Percentiles rank a stretch among this genome's conserved stretches.
phyloP scores from a whole-genome alignment of 768 basidiomycete genomes.

The Rhizopogon vinicolor region DNA sequence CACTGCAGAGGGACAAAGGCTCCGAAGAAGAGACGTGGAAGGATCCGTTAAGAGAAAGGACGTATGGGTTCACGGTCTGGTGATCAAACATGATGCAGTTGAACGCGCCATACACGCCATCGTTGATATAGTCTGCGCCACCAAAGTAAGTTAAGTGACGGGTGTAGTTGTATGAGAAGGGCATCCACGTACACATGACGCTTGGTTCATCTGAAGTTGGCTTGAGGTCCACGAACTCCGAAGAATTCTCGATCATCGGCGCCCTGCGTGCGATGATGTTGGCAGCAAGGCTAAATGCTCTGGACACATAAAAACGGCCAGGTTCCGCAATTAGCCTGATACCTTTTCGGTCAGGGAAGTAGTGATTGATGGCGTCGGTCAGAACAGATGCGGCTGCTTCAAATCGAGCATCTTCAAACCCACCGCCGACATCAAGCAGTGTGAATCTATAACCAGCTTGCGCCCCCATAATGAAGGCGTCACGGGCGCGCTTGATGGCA shows the following conservation, averaged over 20 bases:
- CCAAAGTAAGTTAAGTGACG: background rate
- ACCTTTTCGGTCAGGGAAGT: conserved; percentile 70
- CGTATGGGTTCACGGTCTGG: conserved; percentile 82
- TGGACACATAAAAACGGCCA: conserved; percentile 89
- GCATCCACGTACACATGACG: conserved; percentile 82
- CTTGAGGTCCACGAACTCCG: conserved; percentile 17
- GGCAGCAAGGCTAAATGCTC: conserved; percentile 87
- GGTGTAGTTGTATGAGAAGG: conserved; percentile 10
- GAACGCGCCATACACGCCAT: conserved; percentile 96
- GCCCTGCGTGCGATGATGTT: conserved; percentile 90
- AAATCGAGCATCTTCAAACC: conserved; percentile 88
- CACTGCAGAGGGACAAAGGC: conserved; percentile 52
- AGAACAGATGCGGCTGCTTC: conserved; percentile 74
- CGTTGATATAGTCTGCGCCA: conserved; percentile 91
- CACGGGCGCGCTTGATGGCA: conserved; percentile 77
- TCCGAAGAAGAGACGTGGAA: conserved; percentile 40
- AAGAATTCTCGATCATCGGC: conserved; percentile 34
- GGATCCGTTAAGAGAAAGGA: conserved; percentile 64
- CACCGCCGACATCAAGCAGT: conserved; percentile 92
- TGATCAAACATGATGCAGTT: conserved; percentile 98
- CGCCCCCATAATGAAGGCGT: conserved; percentile 84
- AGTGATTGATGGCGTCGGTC: conserved; percentile 60
- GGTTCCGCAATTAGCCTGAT: conserved; percentile 93
- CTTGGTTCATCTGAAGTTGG: conserved; percentile 35
- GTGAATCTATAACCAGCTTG: conserved; percentile 78